A percentile compares a stretch with the other conserved stretches of the same genome.
Evolutionary conservation across 2,329 filamentous ascomycete genomes (phyloP).

Genomic region (Ceratocystiopsis sp.): DNA sequence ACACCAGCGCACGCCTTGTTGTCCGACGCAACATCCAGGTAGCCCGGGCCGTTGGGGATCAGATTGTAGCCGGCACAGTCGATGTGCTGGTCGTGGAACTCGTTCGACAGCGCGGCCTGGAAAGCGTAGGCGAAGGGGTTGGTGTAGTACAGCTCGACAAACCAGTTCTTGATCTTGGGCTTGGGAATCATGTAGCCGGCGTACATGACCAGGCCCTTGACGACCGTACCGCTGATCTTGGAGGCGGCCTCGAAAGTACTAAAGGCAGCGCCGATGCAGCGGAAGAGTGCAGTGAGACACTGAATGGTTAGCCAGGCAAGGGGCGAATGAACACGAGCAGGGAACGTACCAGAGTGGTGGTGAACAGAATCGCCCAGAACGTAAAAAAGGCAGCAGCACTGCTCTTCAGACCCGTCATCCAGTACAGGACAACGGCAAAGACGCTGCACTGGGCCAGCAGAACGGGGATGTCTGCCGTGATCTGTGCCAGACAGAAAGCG

Average conservation of each 20-base stretch:
- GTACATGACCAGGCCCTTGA: conserved; percentile 48
- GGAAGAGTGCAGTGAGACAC: conserved; percentile 44
- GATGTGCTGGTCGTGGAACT: conserved; percentile 34
- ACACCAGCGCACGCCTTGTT: conserved; percentile 41
- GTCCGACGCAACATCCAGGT: conserved; percentile 16
- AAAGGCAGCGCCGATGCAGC: conserved; percentile 41
- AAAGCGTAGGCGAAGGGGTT: conserved; percentile 50
- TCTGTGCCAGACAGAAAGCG: conserved; percentile 39
- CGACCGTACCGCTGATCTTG: conserved; percentile 35
- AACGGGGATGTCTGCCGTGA: conserved; percentile 39
- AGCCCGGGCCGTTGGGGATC: conserved; percentile 32
- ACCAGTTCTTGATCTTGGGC: conserved; percentile 48
- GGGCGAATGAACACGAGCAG: too few species aligned
- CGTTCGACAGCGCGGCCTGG: conserved; percentile 39
- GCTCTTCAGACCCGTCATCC: conserved; percentile 54
- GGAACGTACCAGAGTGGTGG: conserved; percentile 33
- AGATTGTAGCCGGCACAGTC: conserved; percentile 31
- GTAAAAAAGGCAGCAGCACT: conserved; percentile 52
- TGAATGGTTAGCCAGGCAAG: not conserved
- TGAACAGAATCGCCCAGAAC: conserved; percentile 36
- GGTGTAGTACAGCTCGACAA: conserved; percentile 48
- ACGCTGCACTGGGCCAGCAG: conserved; percentile 47
- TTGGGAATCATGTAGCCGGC: conserved; percentile 51
- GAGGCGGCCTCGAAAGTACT: conserved; percentile 47
- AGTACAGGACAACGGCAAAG: conserved; percentile 61